These are phyloP conservation scores for Sanghuangporus weigelae DNA, from an alignment of 1,284 basidiomycete species.

Conservation along the genomic window DNA sequence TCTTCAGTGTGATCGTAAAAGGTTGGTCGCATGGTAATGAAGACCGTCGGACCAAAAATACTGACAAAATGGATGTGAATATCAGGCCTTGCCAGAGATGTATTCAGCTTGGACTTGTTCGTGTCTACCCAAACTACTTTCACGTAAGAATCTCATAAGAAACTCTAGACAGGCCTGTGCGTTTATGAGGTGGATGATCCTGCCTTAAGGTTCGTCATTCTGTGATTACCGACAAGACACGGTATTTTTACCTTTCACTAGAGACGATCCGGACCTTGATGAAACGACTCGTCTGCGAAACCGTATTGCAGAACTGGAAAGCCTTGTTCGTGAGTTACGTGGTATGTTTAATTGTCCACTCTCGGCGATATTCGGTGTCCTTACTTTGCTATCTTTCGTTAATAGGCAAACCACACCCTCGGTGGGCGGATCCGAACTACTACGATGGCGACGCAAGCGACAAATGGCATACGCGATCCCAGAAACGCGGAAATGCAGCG, in stretches of 20 bases:
- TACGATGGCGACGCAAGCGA: constrained; percentile 73
- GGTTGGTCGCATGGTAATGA: constrained; percentile 7
- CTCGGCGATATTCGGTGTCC: constrained; percentile 1
- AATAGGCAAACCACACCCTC: constrained; percentile 74
- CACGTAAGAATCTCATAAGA: constrained; percentile 12
- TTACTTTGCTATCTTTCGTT: background rate
- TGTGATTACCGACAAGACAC: background rate
- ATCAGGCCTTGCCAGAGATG: constrained; percentile 78
- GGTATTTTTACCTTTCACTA: constrained; percentile 28
- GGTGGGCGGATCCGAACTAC: constrained; percentile 73
- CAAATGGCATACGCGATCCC: constrained; percentile 78
- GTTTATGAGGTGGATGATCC: constrained; percentile 91
- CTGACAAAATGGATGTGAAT: background rate
- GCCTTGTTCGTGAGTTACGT: constrained; percentile 76
- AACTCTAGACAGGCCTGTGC: constrained; percentile 74
- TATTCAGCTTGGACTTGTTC: constrained; percentile 74
- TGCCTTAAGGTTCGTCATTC: constrained; percentile 56
- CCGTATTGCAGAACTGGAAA: constrained; percentile 86
- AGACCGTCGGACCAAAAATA: background rate
- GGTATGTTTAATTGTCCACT: constrained; percentile 37
- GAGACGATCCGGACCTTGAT: constrained; percentile 78
- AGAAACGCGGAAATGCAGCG: constrained; percentile 48
- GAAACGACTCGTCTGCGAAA: constrained; percentile 79
- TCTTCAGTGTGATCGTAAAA: constrained; percentile 33
- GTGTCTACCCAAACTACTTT: constrained; percentile 23